phyloP scores from a whole-genome alignment of 345 rosid genomes.

The Acer negundo region DNA sequence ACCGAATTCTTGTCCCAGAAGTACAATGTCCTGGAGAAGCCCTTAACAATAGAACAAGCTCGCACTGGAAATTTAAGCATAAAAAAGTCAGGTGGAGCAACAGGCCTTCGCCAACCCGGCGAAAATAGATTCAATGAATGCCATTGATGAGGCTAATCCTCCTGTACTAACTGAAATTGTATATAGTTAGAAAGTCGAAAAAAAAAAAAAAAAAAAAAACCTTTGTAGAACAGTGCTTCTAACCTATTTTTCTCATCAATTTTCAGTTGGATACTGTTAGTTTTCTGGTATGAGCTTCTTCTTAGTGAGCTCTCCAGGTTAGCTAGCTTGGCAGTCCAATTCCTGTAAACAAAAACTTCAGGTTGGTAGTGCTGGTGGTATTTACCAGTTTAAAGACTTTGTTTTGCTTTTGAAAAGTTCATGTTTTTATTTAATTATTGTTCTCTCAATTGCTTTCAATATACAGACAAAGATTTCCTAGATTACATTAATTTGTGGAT shows the following conservation, averaged over 20 bases:
- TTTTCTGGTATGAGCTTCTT: neutral
- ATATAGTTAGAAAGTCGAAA: slow-evolving; percentile 32
- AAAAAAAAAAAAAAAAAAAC: neutral
- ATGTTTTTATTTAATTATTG: neutral
- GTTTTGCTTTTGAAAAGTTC: neutral
- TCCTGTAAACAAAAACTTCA: neutral
- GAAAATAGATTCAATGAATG: slow-evolving; percentile 31
- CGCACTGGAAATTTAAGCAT: slow-evolving; percentile 17
- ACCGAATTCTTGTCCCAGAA: slow-evolving; percentile 44
- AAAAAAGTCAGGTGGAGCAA: slow-evolving; percentile 29
- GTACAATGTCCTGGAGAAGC: slow-evolving; percentile 31
- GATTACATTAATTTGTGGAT: too few species aligned
- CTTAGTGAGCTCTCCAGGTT: neutral
- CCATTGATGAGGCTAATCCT: slow-evolving; percentile 26
- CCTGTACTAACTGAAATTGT: slow-evolving; percentile 28
- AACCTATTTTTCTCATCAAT: slow-evolving; percentile 8
- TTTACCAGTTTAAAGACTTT: neutral
- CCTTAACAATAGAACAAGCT: slow-evolving; percentile 26
- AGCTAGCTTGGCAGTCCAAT: slow-evolving; percentile 15
- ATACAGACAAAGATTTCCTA: too few species aligned
- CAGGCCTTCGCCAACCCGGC: slow-evolving; percentile 21
- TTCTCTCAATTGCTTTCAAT: neutral
- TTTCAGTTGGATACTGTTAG: neutral
- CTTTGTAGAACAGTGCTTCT: slow-evolving; percentile 16
- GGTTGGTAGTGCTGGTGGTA: neutral